Conservation (phyloP, 1,284 basidiomycete genomes). For the Tremellales sp. region DNA sequence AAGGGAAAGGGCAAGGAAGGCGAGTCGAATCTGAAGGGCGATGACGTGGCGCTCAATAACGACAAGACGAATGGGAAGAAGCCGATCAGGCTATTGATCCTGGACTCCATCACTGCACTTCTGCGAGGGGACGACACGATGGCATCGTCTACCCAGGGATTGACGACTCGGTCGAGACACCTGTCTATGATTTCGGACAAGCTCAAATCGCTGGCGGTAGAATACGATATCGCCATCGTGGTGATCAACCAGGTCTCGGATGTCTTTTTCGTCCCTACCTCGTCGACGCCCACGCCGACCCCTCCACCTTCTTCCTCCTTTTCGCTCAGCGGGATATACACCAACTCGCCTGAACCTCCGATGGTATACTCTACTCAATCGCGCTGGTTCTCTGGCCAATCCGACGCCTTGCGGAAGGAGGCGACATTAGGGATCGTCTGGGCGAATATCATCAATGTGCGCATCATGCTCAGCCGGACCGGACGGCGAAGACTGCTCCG, state of each 20-base stretch:
- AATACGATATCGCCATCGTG: slow-evolving; percentile 65
- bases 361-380: slow-evolving; percentile 68
- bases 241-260: slow-evolving; percentile 85
- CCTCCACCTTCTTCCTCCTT: slow-evolving; percentile 8
- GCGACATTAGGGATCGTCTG: slow-evolving; percentile 80
- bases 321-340: slow-evolving; percentile 16
- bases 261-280: slow-evolving; percentile 51
- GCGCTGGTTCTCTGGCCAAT: slow-evolving; percentile 65
- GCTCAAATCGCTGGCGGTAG: slow-evolving; percentile 64
- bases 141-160: slow-evolving; percentile 37
- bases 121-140: slow-evolving; percentile 55
- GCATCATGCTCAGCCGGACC: slow-evolving; percentile 77
- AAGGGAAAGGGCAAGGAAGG: neutral
- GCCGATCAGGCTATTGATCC: slow-evolving; percentile 59
- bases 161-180: slow-evolving; percentile 65
- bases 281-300: slow-evolving; percentile 3
- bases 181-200: slow-evolving; percentile 63
- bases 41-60: neutral
- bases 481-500: slow-evolving; percentile 60
- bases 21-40: neutral
- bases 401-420: slow-evolving; percentile 61
- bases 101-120: slow-evolving; percentile 77
- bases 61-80: neutral
- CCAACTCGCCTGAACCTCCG: slow-evolving; percentile 26
- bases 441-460: slow-evolving; percentile 81